These are phyloP conservation scores for Phytophthora sp. DNA, from an alignment of 352 stramenopile genomes.

Conservation along the genomic window DNA sequence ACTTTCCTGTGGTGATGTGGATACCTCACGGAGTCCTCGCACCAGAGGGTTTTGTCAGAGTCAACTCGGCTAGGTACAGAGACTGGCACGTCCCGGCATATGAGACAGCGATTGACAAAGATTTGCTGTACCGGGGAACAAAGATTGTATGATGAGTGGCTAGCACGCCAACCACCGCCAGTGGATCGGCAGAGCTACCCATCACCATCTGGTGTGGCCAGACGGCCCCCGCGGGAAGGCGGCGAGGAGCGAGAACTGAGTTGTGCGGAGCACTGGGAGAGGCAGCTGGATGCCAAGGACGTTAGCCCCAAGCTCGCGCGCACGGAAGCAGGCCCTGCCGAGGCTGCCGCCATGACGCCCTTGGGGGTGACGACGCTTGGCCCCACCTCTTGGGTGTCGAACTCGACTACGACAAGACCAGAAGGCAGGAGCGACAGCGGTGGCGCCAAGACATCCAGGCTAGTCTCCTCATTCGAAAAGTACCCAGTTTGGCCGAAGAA, in stretches of 20 bases:
- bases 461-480: too few relatives aligned
- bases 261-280: background rate
- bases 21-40: background rate
- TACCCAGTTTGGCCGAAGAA: too few relatives aligned
- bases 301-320: too few relatives aligned
- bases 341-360: too few relatives aligned
- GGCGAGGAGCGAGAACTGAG: background rate
- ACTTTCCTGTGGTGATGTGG: conserved; percentile 58
- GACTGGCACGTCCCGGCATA: background rate
- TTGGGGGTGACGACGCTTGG: too few relatives aligned
- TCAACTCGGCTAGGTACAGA: background rate
- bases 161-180: background rate
- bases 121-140: background rate
- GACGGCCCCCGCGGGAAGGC: background rate
- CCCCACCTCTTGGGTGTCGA: too few relatives aligned
- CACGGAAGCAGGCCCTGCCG: too few relatives aligned
- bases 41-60: background rate
- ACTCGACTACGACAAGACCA: too few relatives aligned
- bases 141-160: background rate
- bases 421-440: too few relatives aligned
- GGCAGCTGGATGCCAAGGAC: too few relatives aligned
- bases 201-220: background rate
- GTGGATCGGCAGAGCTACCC: background rate
- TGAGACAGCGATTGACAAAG: background rate
- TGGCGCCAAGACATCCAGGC: too few relatives aligned